Percentiles rank a stretch among this genome's conserved stretches.
phyloP scores from a whole-genome alignment of 2,329 filamentous ascomycete genomes.

The Fusarium illudens region DNA sequence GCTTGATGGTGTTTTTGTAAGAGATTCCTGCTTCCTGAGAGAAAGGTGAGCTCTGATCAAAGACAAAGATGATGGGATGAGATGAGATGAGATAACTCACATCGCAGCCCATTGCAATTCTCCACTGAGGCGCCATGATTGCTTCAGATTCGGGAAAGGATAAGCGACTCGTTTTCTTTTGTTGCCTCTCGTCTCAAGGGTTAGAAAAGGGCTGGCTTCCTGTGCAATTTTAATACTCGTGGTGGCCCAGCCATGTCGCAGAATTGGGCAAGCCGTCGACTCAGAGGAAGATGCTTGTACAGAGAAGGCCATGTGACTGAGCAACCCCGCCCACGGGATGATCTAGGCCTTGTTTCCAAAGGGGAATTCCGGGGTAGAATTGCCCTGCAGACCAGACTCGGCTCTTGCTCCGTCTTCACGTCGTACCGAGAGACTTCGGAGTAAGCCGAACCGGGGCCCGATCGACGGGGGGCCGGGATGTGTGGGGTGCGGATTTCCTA shows the following conservation, averaged over 20 bases:
- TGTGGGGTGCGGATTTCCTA: constrained; percentile 27
- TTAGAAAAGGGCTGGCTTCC: neutral
- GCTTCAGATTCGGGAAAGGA: constrained; percentile 14
- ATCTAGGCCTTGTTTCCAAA: constrained; percentile 7
- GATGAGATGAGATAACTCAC: constrained; percentile 47
- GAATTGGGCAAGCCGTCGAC: constrained; percentile 6
- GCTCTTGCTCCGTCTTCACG: neutral
- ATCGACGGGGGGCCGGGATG: neutral
- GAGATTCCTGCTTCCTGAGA: constrained; percentile 72
- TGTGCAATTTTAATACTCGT: constrained; percentile 6
- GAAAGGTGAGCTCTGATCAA: neutral
- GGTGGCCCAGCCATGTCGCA: neutral
- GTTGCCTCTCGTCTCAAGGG: neutral
- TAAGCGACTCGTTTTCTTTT: neutral
- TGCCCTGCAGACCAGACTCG: neutral
- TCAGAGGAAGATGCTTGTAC: neutral
- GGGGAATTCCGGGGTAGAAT: constrained; percentile 8
- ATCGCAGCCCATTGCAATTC: constrained; percentile 63
- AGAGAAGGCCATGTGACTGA: constrained; percentile 8
- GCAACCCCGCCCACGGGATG: neutral
- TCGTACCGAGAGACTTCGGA: neutral
- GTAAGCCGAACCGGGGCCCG: neutral
- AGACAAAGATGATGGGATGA: neutral
- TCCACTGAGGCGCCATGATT: constrained; percentile 59
- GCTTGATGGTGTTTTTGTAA: constrained; percentile 83